A percentile compares a stretch with the other conserved stretches of the same genome.
Evolutionary conservation across 164 flowering plant species (phyloP).

Genomic region (Umbilicus rupestris): DNA sequence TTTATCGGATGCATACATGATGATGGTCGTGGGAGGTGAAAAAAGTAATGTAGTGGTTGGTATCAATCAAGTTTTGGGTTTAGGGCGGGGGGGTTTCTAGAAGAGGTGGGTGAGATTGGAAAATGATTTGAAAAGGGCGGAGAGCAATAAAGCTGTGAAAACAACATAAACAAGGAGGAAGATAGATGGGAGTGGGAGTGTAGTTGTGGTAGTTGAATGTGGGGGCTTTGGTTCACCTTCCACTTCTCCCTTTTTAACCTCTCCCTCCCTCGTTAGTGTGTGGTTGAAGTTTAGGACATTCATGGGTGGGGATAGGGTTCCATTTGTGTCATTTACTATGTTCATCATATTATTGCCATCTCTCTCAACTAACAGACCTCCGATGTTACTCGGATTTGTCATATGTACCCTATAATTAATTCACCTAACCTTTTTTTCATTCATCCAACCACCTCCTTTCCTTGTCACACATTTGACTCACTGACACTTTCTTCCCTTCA

Average conservation of each 20-base stretch:
- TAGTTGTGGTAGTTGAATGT: conserved; percentile 47
- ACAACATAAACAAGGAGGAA: neutral
- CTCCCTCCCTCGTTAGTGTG: neutral
- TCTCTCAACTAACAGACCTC: no score
- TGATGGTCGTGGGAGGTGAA: conserved; percentile 2
- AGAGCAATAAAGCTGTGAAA: neutral
- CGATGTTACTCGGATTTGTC: no score
- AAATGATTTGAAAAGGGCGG: conserved; percentile 16
- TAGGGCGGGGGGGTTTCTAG: conserved; percentile 52
- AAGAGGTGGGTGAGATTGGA: conserved; percentile 30
- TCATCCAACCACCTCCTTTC: no score
- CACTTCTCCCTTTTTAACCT: conserved; percentile 17
- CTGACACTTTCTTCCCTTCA: no score
- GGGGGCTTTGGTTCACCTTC: conserved; percentile 69
- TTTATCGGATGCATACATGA: neutral
- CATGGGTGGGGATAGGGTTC: neutral
- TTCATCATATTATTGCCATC: no score
- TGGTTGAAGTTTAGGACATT: neutral
- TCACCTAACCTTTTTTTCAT: no score
- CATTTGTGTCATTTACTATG: neutral
- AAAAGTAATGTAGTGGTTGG: conserved; percentile 12
- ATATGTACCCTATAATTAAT: no score
- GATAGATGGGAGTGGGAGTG: conserved; percentile 13
- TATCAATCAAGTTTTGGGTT: neutral
- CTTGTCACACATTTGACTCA: no score